Base-by-base conservation (phyloP, 75 land plant genomes). In the Cunninghamia lanceolata region DNA sequence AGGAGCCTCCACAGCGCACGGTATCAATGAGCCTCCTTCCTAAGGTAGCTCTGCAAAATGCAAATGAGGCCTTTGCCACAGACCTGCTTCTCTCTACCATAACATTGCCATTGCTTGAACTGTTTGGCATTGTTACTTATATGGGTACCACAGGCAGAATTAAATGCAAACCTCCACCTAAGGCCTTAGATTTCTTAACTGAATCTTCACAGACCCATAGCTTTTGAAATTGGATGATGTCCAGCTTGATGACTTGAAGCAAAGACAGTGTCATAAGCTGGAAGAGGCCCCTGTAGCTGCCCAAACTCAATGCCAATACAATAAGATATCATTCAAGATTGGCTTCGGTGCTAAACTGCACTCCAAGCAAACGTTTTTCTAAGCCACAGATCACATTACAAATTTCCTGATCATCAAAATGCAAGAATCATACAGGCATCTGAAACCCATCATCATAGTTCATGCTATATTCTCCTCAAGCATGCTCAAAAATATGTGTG, bases 1-100 rank as follows among this genome's bases (percentile, higher is more conserved):
- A 83, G 36, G 85, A 53, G 21, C 86, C 87, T 19, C 91, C 91
- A 84, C 91, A 90, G 25, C 89, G 85, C 40, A 90, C 84, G 76
- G 85, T 83, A 59, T 90, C 87, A 77, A 87, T 16, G 81, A 90
- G 38, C 70, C 82, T 88, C 19, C 87, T 88, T 43, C 90, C 88
- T 43, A 92, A 85, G 36, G 87, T 21, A 36, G 87, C 86, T 46
- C 73, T 87, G 50, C 87, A 88, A 50, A 88, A 77, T 43, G 87
- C 38, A 83, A 83, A 83, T 50, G 84, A 83, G 25, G 66, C 53
- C 38, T 54, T 83, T 36, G 84, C 66, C 56, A 83, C 63, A 36
- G 63, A 19, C 40, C 84, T 54, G n/a, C 28, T 54, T 9, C 84
- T 83, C 63, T 83, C 84, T 40, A 83, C 63, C 54, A 83, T 83